Evolutionary conservation across 129 eudicot species (phyloP).

Genomic region (Centrapalus pauciflorus): DNA sequence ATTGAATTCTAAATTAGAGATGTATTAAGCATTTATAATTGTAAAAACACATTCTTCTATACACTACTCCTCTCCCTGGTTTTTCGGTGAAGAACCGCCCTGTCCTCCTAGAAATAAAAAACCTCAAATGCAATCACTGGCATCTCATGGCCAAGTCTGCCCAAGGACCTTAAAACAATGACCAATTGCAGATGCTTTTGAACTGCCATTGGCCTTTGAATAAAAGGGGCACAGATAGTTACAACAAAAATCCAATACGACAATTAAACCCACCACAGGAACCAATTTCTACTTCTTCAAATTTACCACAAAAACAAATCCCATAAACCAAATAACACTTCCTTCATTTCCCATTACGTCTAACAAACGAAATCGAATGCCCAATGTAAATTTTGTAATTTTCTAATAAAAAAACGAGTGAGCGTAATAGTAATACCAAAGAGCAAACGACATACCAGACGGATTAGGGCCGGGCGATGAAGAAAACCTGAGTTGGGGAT

Average conservation of each 20-base stretch:
- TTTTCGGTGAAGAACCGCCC: too few species aligned
- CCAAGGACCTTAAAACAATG: too few species aligned
- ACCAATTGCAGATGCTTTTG: too few species aligned
- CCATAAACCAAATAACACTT: not conserved
- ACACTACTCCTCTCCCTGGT: too few species aligned
- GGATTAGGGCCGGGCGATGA: conserved; percentile 17
- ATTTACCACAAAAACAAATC: not conserved
- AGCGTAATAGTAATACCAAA: not conserved
- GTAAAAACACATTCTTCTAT: too few species aligned
- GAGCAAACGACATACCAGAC: conserved; percentile 28
- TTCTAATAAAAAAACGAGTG: not conserved
- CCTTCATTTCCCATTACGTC: not conserved
- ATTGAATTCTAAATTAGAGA: too few species aligned
- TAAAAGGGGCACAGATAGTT: not conserved
- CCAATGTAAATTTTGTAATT: not conserved
- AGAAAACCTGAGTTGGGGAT: conserved; percentile 20
- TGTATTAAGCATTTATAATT: too few species aligned
- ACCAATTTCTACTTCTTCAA: conserved; percentile 1
- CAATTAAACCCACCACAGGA: not conserved
- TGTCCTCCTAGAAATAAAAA: too few species aligned
- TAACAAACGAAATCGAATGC: not conserved
- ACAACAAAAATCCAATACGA: not conserved
- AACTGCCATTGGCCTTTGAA: conserved; percentile 8
- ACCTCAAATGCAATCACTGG: too few species aligned
- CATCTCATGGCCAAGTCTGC: too few species aligned